These are phyloP conservation scores for Penicillium oxalicum DNA, from an alignment of 2,329 filamentous ascomycete genomes.

Conservation along the genomic window DNA sequence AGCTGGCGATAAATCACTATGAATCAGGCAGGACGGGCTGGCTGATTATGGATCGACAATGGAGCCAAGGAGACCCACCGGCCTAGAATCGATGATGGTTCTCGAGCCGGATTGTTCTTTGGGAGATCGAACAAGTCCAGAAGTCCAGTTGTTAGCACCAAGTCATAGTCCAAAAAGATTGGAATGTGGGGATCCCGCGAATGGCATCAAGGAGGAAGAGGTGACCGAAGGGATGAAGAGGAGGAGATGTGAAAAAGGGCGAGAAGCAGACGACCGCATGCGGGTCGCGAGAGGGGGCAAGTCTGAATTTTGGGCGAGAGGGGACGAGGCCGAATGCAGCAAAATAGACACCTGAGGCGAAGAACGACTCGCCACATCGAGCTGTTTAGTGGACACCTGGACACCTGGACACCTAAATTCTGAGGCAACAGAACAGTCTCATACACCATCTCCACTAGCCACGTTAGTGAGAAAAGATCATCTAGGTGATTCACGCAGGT, in stretches of 20 bases:
- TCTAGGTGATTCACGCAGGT: no score
- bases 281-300: background rate
- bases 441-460: no score
- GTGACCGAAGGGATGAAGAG: background rate
- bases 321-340: background rate
- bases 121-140: background rate
- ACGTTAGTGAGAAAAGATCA: no score
- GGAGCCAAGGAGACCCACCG: slow-evolving; percentile 2
- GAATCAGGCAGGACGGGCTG: background rate
- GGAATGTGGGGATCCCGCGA: background rate
- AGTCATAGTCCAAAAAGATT: slow-evolving; percentile 1
- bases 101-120: slow-evolving; percentile 1
- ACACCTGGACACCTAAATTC: background rate
- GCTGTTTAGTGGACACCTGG: background rate
- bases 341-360: slow-evolving; percentile 2
- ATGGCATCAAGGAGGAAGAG: background rate
- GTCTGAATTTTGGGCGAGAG: background rate
- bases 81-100: background rate
- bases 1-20: slow-evolving; percentile 4
- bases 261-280: slow-evolving; percentile 1
- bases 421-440: no score
- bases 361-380: background rate
- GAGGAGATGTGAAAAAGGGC: background rate
- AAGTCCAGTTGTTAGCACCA: background rate
- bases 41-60: slow-evolving; percentile 5